Evolutionary conservation across 345 rosid species (phyloP).

Genomic region (Psidium guajava): DNA sequence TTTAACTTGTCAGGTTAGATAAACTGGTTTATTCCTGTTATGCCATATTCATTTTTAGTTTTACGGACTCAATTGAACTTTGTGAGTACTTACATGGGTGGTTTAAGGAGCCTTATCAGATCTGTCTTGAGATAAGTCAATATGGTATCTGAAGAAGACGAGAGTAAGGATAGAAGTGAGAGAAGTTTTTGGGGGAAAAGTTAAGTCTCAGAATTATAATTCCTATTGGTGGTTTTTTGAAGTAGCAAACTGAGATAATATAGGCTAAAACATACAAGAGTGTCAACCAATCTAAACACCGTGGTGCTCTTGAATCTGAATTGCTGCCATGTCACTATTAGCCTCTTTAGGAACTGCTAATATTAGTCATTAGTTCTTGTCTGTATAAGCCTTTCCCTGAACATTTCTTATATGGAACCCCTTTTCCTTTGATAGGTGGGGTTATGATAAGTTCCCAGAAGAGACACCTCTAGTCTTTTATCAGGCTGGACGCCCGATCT

Average conservation of each 20-base stretch:
- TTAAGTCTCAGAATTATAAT: neutral
- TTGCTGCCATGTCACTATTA: neutral
- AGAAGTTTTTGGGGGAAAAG: neutral
- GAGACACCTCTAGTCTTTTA: conserved; percentile 83
- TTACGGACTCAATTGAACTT: neutral
- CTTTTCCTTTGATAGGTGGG: conserved; percentile 54
- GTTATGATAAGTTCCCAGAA: conserved; percentile 78
- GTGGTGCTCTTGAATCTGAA: neutral
- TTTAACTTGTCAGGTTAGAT: neutral
- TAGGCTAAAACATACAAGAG: neutral
- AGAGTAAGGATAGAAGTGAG: neutral
- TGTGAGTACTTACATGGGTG: neutral
- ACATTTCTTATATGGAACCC: neutral
- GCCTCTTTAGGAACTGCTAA: neutral
- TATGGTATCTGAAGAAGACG: neutral
- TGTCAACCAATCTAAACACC: neutral
- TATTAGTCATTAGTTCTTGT: neutral
- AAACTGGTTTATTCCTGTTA: neutral
- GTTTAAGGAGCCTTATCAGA: neutral
- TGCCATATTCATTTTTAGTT: neutral
- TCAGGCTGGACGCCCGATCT: conserved; percentile 47
- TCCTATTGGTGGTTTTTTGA: neutral
- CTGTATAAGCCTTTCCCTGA: neutral
- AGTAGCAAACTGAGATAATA: neutral
- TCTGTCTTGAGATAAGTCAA: neutral